phyloP scores from a whole-genome alignment of 805 yeast species.

The Pachysolen tannophilus region DNA sequence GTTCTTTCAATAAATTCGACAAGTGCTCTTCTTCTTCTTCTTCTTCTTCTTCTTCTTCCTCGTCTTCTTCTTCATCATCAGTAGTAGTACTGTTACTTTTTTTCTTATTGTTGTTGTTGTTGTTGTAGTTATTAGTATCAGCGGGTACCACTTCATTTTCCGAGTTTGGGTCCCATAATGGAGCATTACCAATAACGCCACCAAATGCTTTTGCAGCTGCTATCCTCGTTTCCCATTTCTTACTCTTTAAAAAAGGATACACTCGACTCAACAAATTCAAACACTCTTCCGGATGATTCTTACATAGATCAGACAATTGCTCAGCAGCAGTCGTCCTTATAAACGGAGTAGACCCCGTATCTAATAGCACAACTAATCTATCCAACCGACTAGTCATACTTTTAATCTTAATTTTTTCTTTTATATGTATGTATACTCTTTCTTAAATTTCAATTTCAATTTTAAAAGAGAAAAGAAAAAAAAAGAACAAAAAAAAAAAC shows the following conservation, averaged over 20 bases:
- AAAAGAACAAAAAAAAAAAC: no score
- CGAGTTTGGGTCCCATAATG: slow-evolving; percentile 76
- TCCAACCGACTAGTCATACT: slow-evolving; percentile 19
- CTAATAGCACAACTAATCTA: slow-evolving; percentile 41
- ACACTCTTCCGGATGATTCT: slow-evolving; percentile 90
- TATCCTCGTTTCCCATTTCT: slow-evolving; percentile 93
- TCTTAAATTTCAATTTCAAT: no score
- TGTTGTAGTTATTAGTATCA: no score
- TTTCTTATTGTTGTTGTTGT: no score
- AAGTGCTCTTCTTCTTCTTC: slow-evolving; percentile 20
- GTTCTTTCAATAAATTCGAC: slow-evolving; percentile 30
- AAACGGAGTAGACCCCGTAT: slow-evolving; percentile 91
- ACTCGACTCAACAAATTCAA: slow-evolving; percentile 78
- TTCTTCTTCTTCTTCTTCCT: slow-evolving; percentile 15
- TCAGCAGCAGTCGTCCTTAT: slow-evolving; percentile 96
- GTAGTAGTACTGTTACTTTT: no score
- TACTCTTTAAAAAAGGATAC: slow-evolving; percentile 76
- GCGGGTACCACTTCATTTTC: no score
- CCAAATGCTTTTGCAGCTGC: slow-evolving; percentile 95
- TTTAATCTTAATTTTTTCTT: no score
- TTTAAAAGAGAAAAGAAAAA: no score
- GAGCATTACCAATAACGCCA: slow-evolving; percentile 75
- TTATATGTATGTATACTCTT: neutral
- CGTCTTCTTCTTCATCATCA: slow-evolving; percentile 24
- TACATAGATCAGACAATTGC: slow-evolving; percentile 89